A percentile compares a stretch with the other conserved stretches of the same genome.
These are phyloP conservation scores for Leccinum sublutescens DNA, from an alignment of 768 basidiomycete genomes.

Conservation along the genomic window DNA sequence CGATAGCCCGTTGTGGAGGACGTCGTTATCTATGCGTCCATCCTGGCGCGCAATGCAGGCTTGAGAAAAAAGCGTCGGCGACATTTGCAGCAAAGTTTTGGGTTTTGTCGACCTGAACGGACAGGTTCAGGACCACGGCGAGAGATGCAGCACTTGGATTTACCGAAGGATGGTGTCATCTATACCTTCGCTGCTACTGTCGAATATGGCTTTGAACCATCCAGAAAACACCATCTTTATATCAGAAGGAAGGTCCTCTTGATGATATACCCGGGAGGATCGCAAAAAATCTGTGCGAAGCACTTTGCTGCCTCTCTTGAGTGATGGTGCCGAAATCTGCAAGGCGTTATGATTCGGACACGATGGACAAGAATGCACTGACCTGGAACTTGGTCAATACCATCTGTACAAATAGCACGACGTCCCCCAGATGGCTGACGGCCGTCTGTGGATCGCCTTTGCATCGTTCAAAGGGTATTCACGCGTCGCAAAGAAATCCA, in stretches of 20 bases:
- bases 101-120: constrained; percentile 65
- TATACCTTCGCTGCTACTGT: constrained; percentile 74
- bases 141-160: not conserved
- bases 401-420: constrained; percentile 74
- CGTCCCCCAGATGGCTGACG: constrained; percentile 70
- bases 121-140: not conserved
- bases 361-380: constrained; percentile 16
- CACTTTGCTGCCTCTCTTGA: constrained; percentile 45
- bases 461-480: not conserved
- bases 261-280: constrained; percentile 43
- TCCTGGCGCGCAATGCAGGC: constrained; percentile 51
- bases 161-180: constrained; percentile 76
- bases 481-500: constrained; percentile 10
- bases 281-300: constrained; percentile 53
- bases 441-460: constrained; percentile 84
- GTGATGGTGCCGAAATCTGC: constrained; percentile 50
- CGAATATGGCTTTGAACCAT: constrained; percentile 81
- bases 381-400: constrained; percentile 66
- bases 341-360: constrained; percentile 2
- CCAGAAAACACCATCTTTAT: constrained; percentile 45
- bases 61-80: constrained; percentile 62
- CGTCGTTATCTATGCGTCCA: constrained; percentile 64
- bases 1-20: constrained; percentile 69
- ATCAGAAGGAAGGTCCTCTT: constrained; percentile 42
- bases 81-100: constrained; percentile 62